Evolutionary conservation across 768 basidiomycete genomes (phyloP).

Genomic region (Leccinum variicolor): DNA sequence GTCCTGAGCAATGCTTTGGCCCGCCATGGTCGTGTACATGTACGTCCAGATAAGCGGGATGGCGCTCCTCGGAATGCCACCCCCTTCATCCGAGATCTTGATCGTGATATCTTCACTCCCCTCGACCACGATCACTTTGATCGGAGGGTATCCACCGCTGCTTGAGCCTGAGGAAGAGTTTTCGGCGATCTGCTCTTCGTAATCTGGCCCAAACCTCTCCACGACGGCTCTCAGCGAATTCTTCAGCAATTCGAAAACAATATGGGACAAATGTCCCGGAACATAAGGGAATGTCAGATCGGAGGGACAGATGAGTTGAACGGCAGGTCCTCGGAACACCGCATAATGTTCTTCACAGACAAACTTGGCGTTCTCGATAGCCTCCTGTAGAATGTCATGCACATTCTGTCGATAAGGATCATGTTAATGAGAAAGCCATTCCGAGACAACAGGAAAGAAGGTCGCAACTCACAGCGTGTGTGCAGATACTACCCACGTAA

Average conservation of each 20-base stretch:
- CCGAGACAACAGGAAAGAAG: neutral
- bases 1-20: conserved; percentile 68
- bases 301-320: conserved; percentile 91
- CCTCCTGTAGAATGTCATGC: conserved; percentile 93
- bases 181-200: conserved; percentile 44
- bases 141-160: conserved; percentile 19
- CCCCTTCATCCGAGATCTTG: conserved; percentile 98
- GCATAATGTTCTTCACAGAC: conserved; percentile 95
- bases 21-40: conserved; percentile 88
- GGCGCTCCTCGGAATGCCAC: conserved; percentile 78
- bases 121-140: conserved; percentile 73
- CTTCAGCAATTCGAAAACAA: conserved; percentile 94
- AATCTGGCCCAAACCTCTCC: conserved; percentile 81
- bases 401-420: conserved; percentile 57
- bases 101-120: conserved; percentile 99
- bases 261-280: conserved; percentile 94
- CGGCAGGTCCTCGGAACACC: conserved; percentile 93
- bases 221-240: conserved; percentile 97
- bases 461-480: conserved; percentile 63
- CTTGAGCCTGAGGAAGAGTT: neutral
- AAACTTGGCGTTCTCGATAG: conserved; percentile 94
- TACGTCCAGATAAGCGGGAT: conserved; percentile 98
- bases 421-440: neutral
- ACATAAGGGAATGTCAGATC: conserved; percentile 90
- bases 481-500: conserved; percentile 97